Conservation (phyloP, 768 basidiomycete genomes). For the Amylocystis lapponica region DNA sequence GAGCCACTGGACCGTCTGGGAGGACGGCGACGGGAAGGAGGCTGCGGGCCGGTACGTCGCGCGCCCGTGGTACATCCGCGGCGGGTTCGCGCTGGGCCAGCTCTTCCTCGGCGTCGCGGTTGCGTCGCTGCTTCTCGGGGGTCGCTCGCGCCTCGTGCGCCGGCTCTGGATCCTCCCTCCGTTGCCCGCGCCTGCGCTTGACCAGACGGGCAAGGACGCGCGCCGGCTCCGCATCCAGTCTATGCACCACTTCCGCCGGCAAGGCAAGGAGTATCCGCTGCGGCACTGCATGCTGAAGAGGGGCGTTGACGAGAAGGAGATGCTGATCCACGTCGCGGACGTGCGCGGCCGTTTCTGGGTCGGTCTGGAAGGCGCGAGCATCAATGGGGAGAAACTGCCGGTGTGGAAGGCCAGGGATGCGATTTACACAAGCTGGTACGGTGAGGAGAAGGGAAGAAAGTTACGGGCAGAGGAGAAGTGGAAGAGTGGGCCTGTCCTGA, state of each 20-base stretch:
- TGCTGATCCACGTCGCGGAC: conserved; percentile 12
- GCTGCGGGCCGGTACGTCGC: conserved; percentile 11
- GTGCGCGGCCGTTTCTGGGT: conserved; percentile 13
- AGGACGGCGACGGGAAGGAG: conserved; percentile 1
- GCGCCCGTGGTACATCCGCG: conserved; percentile 20
- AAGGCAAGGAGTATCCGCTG: conserved; percentile 16
- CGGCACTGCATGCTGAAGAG: conserved; percentile 7
- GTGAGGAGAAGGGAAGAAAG: conserved; percentile 13
- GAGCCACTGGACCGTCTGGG: conserved; percentile 21
- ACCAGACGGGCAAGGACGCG: neutral
- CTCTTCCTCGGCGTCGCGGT: conserved; percentile 13
- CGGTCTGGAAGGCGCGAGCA: conserved; percentile 8
- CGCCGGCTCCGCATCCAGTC: conserved; percentile 17
- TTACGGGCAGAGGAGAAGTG: conserved; percentile 7
- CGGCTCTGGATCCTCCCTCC: conserved; percentile 17
- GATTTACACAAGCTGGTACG: conserved; percentile 19
- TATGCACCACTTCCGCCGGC: conserved; percentile 10
- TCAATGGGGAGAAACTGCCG: conserved; percentile 14
- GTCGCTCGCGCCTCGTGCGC: conserved; percentile 18
- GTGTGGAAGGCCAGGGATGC: conserved; percentile 12
- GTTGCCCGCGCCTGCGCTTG: neutral
- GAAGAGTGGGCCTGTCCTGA: conserved; percentile 3
- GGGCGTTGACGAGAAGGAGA: conserved; percentile 11
- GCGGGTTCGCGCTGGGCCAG: conserved; percentile 10
- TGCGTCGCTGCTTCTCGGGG: conserved; percentile 14